These are phyloP conservation scores for Dichotomopilus funicola DNA, from an alignment of 2,329 filamentous ascomycete species.

Conservation along the genomic window DNA sequence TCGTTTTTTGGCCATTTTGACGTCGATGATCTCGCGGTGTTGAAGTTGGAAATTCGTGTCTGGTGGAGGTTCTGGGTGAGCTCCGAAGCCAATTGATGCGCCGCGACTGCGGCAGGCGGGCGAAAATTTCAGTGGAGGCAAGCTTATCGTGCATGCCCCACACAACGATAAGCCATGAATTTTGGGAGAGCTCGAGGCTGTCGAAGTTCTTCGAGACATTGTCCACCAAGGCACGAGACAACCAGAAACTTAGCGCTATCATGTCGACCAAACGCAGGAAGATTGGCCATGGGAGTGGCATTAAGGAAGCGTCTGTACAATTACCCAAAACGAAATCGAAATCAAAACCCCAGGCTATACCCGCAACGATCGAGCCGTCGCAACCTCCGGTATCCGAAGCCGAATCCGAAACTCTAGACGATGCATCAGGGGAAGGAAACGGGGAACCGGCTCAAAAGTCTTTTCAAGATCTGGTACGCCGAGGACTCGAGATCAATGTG, in stretches of 20 bases:
- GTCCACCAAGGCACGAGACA: background rate
- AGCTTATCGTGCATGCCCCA: conserved; percentile 21
- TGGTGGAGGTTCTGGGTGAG: conserved; percentile 13
- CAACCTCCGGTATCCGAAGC: conserved; percentile 16
- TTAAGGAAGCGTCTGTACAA: conserved; percentile 3
- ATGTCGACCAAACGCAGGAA: conserved; percentile 24
- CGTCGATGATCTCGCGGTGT: conserved; percentile 5
- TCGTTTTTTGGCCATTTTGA: conserved; percentile 67
- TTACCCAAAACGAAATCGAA: conserved; percentile 13
- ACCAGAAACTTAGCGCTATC: background rate
- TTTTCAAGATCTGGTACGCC: conserved; percentile 56
- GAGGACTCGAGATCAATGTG: background rate
- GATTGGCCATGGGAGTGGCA: conserved; percentile 9
- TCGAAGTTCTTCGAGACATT: background rate
- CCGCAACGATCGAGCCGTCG: conserved; percentile 12
- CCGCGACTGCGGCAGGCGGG: background rate
- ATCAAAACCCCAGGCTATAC: conserved; percentile 11
- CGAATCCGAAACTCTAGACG: conserved; percentile 23
- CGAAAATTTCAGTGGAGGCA: conserved; percentile 23
- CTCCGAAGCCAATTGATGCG: conserved; percentile 10
- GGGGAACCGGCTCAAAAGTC: conserved; percentile 41
- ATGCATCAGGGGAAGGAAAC: conserved; percentile 21
- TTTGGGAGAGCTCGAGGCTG: conserved; percentile 7
- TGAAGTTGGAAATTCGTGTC: conserved; percentile 14
- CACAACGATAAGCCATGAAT: conserved; percentile 18